phyloP scores from a whole-genome alignment of 345 rosid genomes.

The Cardiospermum halicacabum region DNA sequence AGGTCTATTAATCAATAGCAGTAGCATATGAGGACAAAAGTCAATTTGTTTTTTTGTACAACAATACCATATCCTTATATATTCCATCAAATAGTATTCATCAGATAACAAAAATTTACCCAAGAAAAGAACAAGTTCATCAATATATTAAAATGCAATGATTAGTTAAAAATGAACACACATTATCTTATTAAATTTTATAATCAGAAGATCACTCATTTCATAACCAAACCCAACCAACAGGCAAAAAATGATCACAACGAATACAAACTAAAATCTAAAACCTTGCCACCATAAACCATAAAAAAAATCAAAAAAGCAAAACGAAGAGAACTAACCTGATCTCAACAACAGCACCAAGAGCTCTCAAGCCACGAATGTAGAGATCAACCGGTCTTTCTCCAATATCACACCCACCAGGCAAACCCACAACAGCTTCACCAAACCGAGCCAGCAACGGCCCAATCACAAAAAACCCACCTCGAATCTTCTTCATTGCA shows the following conservation, averaged over 20 bases:
- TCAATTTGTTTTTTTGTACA: not conserved
- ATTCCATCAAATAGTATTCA: too few species aligned
- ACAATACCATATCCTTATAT: not conserved
- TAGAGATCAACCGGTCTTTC: constrained; percentile 30
- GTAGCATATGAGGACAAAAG: not conserved
- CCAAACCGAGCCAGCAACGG: constrained; percentile 30
- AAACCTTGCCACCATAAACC: too few species aligned
- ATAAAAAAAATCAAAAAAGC: too few species aligned
- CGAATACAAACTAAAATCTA: not conserved
- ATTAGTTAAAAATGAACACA: too few species aligned
- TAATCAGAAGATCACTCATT: too few species aligned
- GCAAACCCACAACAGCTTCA: constrained; percentile 27
- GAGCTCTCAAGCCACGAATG: constrained; percentile 29
- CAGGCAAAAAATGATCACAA: not conserved
- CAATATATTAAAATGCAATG: too few species aligned
- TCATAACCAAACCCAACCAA: not conserved
- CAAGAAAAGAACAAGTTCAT: too few species aligned
- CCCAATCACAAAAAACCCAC: constrained; percentile 32
- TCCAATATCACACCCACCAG: constrained; percentile 38
- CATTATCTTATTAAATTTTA: too few species aligned
- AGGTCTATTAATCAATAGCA: not conserved
- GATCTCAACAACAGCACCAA: constrained; percentile 27
- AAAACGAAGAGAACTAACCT: not conserved
- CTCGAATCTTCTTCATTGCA: constrained; percentile 24
- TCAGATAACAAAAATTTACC: too few species aligned